A percentile compares a stretch with the other conserved stretches of the same genome.
Conservation (phyloP, 768 basidiomycete species). For the Lactifluus hygrophoroides region DNA sequence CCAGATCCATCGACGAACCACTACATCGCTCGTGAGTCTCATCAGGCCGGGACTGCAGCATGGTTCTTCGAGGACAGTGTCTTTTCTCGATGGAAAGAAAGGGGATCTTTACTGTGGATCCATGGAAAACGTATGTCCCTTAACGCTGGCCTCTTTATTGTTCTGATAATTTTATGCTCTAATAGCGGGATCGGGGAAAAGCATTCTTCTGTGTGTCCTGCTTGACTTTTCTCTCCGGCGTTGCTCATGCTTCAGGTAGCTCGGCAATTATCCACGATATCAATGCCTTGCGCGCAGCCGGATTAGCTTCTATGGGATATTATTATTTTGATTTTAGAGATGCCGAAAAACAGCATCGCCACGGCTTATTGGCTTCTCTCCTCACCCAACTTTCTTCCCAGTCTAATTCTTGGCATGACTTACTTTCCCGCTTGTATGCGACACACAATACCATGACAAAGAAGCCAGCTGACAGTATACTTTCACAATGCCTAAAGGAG, state of each 20-base stretch:
- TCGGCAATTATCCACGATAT: slow-evolving; percentile 4
- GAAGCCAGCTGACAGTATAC: not conserved
- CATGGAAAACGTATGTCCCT: too few species aligned
- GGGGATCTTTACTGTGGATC: too few species aligned
- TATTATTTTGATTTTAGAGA: slow-evolving; percentile 5
- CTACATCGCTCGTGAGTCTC: too few species aligned
- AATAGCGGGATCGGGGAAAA: too few species aligned
- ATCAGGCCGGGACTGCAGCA: too few species aligned
- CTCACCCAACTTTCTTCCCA: not conserved
- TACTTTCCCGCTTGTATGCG: not conserved
- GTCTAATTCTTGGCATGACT: not conserved
- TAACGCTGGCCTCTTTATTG: too few species aligned
- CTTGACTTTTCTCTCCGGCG: too few species aligned
- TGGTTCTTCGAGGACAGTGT: too few species aligned
- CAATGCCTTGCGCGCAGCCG: not conserved
- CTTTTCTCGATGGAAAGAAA: too few species aligned
- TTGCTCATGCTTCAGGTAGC: not conserved
- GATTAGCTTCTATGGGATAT: slow-evolving; percentile 1
- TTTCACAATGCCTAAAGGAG: too few species aligned
- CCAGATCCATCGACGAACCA: too few species aligned
- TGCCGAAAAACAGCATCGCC: not conserved
- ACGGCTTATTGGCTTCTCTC: slow-evolving; percentile 1
- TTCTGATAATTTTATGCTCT: not conserved
- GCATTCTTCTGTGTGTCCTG: not conserved
- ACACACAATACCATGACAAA: not conserved